Conservation (phyloP, 257 asterid genomes). For the Lavandula angustifolia region DNA sequence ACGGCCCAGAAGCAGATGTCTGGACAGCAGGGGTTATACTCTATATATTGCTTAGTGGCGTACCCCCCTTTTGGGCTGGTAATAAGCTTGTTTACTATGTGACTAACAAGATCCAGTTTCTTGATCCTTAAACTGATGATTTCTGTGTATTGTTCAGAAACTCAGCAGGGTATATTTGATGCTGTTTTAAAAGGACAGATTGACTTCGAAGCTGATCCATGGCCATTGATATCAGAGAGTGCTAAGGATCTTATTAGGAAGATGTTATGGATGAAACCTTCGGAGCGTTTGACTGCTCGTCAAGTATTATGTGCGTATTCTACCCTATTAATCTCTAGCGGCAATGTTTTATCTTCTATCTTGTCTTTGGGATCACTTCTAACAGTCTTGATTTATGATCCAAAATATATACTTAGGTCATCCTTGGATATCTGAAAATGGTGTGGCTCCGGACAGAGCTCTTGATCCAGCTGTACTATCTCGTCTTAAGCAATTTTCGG, state of each 20-base stretch:
- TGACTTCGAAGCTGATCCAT: slow-evolving; percentile 49
- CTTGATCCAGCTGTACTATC: slow-evolving; percentile 88
- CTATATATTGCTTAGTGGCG: slow-evolving; percentile 89
- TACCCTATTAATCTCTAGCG: no score
- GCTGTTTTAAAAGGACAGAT: slow-evolving; percentile 45
- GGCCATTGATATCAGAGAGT: slow-evolving; percentile 50
- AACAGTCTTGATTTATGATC: no score
- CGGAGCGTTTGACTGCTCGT: slow-evolving; percentile 82
- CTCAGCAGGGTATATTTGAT: slow-evolving; percentile 46
- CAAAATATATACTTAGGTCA: slow-evolving; percentile 47
- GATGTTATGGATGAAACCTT: slow-evolving; percentile 74
- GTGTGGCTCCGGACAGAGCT: slow-evolving; percentile 76
- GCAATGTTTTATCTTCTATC: no score
- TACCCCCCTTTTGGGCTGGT: slow-evolving; percentile 99
- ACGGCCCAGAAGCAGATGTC: slow-evolving; percentile 94
- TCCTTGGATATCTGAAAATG: slow-evolving; percentile 80
- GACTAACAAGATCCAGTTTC: background rate
- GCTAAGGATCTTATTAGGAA: slow-evolving; percentile 44
- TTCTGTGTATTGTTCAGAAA: slow-evolving; percentile 44
- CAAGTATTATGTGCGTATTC: slow-evolving; percentile 72
- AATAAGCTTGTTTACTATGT: slow-evolving; percentile 36
- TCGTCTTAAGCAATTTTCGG: slow-evolving; percentile 88
- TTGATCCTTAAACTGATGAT: slow-evolving; percentile 24
- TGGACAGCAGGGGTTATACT: slow-evolving; percentile 99
- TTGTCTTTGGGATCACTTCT: no score